phyloP scores from a whole-genome alignment of 2,329 filamentous ascomycete species.

The Colletotrichum trifolii region DNA sequence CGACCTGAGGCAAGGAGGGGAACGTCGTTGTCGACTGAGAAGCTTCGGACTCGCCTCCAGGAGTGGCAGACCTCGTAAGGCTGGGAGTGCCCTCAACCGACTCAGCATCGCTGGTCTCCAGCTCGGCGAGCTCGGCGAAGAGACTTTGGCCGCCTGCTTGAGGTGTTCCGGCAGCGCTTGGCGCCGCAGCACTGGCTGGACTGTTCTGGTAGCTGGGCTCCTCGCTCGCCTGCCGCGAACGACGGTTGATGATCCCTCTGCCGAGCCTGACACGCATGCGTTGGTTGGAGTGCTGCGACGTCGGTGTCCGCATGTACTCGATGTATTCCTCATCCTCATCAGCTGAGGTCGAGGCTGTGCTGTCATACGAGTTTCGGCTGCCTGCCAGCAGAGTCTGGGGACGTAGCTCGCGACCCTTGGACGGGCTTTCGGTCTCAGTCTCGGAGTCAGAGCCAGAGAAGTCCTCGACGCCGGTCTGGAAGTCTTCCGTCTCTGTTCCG shows the following conservation, averaged over 20 bases:
- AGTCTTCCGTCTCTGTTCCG: conserved; percentile 89
- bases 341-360: conserved; percentile 87
- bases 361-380: conserved; percentile 78
- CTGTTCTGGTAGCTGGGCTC: conserved; percentile 69
- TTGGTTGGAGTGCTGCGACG: conserved; percentile 67
- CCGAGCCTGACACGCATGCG: conserved; percentile 79
- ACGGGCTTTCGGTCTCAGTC: conserved; percentile 83
- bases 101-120: conserved; percentile 81
- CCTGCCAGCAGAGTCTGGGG: conserved; percentile 55
- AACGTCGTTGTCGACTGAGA: conserved; percentile 57
- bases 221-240: conserved; percentile 71
- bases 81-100: conserved; percentile 69
- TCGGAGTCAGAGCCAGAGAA: conserved; percentile 75
- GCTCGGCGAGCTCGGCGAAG: conserved; percentile 88
- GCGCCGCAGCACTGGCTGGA: conserved; percentile 65
- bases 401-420: conserved; percentile 55
- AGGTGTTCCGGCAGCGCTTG: conserved; percentile 60
- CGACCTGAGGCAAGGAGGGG: conserved; percentile 61
- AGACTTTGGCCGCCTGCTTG: conserved; percentile 76
- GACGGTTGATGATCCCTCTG: conserved; percentile 69
- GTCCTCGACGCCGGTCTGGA: conserved; percentile 92
- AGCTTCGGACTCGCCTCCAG: conserved; percentile 57
- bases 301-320: conserved; percentile 69
- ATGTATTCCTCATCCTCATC: conserved; percentile 71
- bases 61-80: conserved; percentile 60